A percentile compares a stretch with the other conserved stretches of the same genome.
Evolutionary conservation across 1,284 basidiomycete species (phyloP).

Genomic region (Cryptococcus sp.): DNA sequence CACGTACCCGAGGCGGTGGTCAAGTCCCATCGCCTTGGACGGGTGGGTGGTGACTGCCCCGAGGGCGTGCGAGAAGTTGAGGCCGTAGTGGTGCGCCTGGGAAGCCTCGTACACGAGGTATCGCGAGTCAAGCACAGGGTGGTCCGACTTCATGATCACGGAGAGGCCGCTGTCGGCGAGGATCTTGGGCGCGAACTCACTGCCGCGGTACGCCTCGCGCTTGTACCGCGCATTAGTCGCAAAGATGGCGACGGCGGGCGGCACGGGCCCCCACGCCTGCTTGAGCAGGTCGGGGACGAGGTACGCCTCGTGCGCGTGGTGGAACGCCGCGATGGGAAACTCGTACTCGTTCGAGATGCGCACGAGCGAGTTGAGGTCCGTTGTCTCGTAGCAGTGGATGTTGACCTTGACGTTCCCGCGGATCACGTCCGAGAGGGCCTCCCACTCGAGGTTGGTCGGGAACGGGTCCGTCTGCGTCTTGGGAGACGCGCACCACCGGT

Average conservation of each 20-base stretch:
- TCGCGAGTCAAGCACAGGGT: constrained; percentile 70
- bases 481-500: constrained; percentile 61
- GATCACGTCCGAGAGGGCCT: constrained; percentile 80
- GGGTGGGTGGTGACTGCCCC: constrained; percentile 73
- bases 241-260: constrained; percentile 71
- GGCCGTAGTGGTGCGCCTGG: constrained; percentile 71
- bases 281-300: constrained; percentile 76
- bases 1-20: constrained; percentile 75
- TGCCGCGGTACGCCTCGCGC: constrained; percentile 61
- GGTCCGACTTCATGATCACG: constrained; percentile 67
- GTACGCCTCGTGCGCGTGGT: constrained; percentile 83
- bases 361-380: constrained; percentile 62
- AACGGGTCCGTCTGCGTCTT: constrained; percentile 55
- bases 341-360: constrained; percentile 74
- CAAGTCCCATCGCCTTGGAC: constrained; percentile 69
- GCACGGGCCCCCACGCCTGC: constrained; percentile 60
- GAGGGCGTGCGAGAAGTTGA: constrained; percentile 44
- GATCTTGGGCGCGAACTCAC: constrained; percentile 78
- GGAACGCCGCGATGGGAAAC: constrained; percentile 69
- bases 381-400: constrained; percentile 73
- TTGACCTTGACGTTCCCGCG: constrained; percentile 65
- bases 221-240: constrained; percentile 55
- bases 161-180: constrained; percentile 68
- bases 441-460: constrained; percentile 76
- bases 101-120: constrained; percentile 80